Conservation (phyloP, 2,329 filamentous ascomycete genomes). For the Monosporascus sp. region DNA sequence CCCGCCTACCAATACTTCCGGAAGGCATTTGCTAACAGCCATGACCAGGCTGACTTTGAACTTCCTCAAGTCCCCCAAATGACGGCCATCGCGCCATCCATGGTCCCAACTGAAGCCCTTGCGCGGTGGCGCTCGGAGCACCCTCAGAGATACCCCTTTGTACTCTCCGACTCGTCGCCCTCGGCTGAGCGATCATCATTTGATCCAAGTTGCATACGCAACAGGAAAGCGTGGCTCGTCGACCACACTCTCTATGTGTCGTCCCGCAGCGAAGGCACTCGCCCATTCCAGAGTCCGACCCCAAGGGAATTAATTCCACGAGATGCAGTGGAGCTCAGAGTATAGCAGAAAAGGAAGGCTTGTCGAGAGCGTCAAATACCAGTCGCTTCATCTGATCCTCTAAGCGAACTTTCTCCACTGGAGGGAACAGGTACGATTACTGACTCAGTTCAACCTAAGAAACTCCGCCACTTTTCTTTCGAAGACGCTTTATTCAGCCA, state of each 20-base stretch:
- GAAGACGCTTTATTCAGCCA: conserved; percentile 18
- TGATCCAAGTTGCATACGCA: conserved; percentile 31
- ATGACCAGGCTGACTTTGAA: conserved; percentile 32
- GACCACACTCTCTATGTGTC: conserved; percentile 39
- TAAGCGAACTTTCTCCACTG: conserved; percentile 11
- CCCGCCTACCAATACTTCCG: neutral
- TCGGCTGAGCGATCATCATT: conserved; percentile 16
- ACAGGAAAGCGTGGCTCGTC: conserved; percentile 36
- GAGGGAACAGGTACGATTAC: conserved; percentile 15
- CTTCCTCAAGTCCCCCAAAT: conserved; percentile 43
- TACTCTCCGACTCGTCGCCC: conserved; percentile 34
- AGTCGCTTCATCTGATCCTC: conserved; percentile 12
- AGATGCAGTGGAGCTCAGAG: conserved; percentile 34
- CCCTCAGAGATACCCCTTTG: conserved; percentile 32
- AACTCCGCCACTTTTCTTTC: conserved; percentile 14
- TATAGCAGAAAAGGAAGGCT: conserved; percentile 24
- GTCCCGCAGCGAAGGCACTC: conserved; percentile 32
- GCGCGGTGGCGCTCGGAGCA: conserved; percentile 32
- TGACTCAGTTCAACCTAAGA: conserved; percentile 9
- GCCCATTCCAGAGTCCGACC: conserved; percentile 30
- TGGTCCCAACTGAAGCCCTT: conserved; percentile 34
- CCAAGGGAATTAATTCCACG: conserved; percentile 36
- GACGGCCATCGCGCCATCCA: conserved; percentile 37
- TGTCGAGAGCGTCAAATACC: conserved; percentile 28
- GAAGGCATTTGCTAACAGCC: conserved; percentile 1